These are phyloP conservation scores for Tuber microsphaerosporum DNA, from an alignment of 495 filamentous ascomycete genomes.

Conservation along the genomic window DNA sequence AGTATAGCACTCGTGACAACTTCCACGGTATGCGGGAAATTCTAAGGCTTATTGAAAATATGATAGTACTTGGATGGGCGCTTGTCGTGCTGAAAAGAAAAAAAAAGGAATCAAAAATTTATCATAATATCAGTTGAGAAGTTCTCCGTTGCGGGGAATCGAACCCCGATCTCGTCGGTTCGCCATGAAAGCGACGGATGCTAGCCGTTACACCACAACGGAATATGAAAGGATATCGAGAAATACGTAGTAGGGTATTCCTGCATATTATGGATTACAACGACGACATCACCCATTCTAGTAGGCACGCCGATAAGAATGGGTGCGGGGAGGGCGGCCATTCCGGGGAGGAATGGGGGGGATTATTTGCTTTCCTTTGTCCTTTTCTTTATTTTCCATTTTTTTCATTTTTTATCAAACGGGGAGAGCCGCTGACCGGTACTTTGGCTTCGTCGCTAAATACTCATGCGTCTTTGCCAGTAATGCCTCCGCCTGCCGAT, in stretches of 20 bases:
- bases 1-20: neutral
- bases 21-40: neutral
- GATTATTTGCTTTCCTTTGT: neutral
- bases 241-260: neutral
- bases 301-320: neutral
- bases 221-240: constrained; percentile 3
- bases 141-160: constrained; percentile 36
- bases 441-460: no score
- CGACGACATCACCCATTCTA: neutral
- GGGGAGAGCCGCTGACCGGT: no score
- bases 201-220: constrained; percentile 39
- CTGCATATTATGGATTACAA: neutral
- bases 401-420: no score
- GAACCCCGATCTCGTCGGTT: constrained; percentile 38
- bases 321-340: neutral
- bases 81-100: neutral
- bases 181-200: constrained; percentile 35
- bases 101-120: neutral
- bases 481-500: no score
- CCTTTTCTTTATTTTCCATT: no score
- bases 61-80: neutral
- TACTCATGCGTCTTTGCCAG: no score
- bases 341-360: no score
- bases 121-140: neutral
- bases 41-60: neutral